Base-by-base conservation (phyloP, 192 early-diverging fungal species). In the Umbelopsis isabellina region DNA sequence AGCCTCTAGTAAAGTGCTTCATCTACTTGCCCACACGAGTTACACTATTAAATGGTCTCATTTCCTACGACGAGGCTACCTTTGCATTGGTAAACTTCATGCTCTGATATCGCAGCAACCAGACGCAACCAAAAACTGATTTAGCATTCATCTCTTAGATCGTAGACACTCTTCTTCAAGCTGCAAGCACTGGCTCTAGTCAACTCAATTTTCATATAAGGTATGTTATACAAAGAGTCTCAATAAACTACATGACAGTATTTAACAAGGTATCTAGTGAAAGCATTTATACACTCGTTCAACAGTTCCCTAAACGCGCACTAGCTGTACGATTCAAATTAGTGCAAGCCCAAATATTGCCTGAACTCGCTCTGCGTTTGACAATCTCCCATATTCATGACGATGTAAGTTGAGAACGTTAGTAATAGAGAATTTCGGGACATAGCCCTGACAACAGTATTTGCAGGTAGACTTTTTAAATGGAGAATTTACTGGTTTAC, bases 321-420 rank as follows among this genome's bases (percentile, higher is more conserved):
- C 23, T 44, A 21, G 50, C 49, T 41, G 51, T 70, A 35, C 61
- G 76, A 25, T 73, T 67, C 44, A 70, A 78, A 66, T 53, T 78
- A 33, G 67, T 70, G 18, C 61, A 73, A 55, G 50, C 55, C 35
- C 76, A 70, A 50, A 46, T 73, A 20, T 48, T 78, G 2, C 76
- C 76, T 9, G 67, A 67, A 6, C 71, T 78, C 33, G 68, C 69
- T 27, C 70, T 68, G 35, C 65, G 68, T 18, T 45, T 78, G 30
- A 78, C 76, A 2, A 72, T 73, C 11, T 41, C 52, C 4, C 70
- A 73, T 58, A 73, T 72, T 61, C 48, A 68, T 21, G 76, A 78
- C 44, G 68, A 73, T 9, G 74, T 75, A 45, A 51, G 67, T 30
- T 23, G 15, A 2, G 1, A 30, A 30, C 3, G 27, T 2, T 30